Evolutionary conservation across 768 basidiomycete genomes (phyloP).

Genomic region (Russula ochroleuca): DNA sequence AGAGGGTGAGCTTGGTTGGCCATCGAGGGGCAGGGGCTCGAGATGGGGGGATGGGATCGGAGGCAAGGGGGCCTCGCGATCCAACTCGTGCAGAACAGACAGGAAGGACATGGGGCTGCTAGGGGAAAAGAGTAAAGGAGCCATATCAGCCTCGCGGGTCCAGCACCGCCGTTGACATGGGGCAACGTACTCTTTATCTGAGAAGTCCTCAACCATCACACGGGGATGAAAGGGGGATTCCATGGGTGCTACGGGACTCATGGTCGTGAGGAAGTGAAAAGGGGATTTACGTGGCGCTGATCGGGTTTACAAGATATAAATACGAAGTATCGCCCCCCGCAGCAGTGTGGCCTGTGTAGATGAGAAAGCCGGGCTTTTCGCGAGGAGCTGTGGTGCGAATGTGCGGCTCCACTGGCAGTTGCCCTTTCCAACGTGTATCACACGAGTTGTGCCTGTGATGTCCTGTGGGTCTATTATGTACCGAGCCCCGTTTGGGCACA

Average conservation of each 20-base stretch:
- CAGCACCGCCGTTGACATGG: not conserved
- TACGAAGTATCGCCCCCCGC: slow-evolving; percentile 11
- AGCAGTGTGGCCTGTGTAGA: not conserved
- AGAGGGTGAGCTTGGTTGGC: not conserved
- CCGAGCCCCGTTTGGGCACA: not conserved
- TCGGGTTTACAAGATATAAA: slow-evolving; percentile 5
- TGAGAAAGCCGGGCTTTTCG: not conserved
- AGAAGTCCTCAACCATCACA: slow-evolving; percentile 25
- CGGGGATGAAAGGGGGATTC: slow-evolving; percentile 13
- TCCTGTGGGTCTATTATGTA: not conserved
- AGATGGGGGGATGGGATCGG: slow-evolving; percentile 10
- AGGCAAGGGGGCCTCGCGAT: slow-evolving; percentile 5
- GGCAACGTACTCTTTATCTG: slow-evolving; percentile 25
- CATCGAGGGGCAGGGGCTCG: not conserved
- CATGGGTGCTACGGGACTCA: slow-evolving; percentile 13
- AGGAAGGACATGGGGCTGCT: slow-evolving; percentile 20
- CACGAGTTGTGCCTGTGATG: slow-evolving; percentile 14
- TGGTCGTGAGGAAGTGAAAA: not conserved
- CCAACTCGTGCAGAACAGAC: slow-evolving; percentile 4
- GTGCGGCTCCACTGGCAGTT: not conserved
- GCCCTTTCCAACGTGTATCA: slow-evolving; percentile 24
- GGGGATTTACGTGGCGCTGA: slow-evolving; percentile 1
- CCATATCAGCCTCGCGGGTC: slow-evolving; percentile 4
- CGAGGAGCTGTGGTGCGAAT: not conserved
- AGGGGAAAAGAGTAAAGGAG: not conserved